Percentiles rank a stretch among this genome's conserved stretches.
These are phyloP conservation scores for Exophiala phaeomuriformis DNA, from an alignment of 2,329 filamentous ascomycete genomes.

Conservation along the genomic window DNA sequence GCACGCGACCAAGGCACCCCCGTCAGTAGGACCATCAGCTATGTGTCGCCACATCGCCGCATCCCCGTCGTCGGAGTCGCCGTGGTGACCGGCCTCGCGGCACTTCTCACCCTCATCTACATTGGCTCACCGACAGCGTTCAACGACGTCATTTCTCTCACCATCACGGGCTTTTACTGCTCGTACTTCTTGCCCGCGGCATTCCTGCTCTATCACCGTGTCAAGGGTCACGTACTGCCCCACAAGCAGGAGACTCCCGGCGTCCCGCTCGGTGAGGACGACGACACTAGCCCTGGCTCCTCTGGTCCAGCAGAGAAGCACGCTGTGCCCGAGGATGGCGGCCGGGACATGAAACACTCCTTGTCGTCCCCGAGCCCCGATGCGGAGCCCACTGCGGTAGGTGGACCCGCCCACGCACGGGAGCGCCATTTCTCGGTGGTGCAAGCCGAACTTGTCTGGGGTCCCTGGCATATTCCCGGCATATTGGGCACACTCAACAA, in stretches of 20 bases:
- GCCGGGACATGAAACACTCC: constrained; percentile 2
- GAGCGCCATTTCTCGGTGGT: constrained; percentile 19
- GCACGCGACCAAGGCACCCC: constrained; percentile 26
- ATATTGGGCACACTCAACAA: constrained; percentile 49
- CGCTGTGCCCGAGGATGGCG: constrained; percentile 17
- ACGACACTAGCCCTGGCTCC: neutral
- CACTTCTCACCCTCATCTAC: constrained; percentile 27
- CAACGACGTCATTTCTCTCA: constrained; percentile 29
- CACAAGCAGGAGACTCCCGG: constrained; percentile 27
- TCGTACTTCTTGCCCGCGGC: constrained; percentile 33
- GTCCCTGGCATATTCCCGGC: constrained; percentile 49
- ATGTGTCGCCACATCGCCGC: constrained; percentile 23
- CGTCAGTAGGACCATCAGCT: constrained; percentile 27
- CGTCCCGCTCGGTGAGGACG: constrained; percentile 7
- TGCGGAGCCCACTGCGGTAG: neutral
- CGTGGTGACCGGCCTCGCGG: constrained; percentile 17
- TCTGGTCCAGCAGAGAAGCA: constrained; percentile 1
- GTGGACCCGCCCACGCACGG: neutral
- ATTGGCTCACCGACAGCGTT: constrained; percentile 28
- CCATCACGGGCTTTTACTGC: constrained; percentile 34
- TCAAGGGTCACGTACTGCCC: constrained; percentile 35
- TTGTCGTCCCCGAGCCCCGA: neutral
- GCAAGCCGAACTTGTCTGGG: constrained; percentile 43
- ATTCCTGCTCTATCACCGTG: constrained; percentile 32
- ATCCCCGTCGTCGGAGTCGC: constrained; percentile 22